These are phyloP conservation scores for Daldinia concentrica DNA, from an alignment of 495 filamentous ascomycete genomes.

Conservation along the genomic window DNA sequence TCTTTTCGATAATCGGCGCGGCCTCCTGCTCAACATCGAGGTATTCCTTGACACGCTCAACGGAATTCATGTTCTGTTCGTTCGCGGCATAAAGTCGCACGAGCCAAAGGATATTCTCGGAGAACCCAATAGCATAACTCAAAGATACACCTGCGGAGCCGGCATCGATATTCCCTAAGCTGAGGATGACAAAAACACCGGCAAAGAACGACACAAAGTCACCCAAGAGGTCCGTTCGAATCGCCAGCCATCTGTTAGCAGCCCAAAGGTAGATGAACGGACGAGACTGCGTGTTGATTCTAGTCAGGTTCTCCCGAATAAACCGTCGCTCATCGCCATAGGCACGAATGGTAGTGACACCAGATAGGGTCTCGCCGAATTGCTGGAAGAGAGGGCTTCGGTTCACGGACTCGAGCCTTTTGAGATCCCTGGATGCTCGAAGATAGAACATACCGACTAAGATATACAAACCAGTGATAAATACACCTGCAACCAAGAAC, in stretches of 20 bases:
- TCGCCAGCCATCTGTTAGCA: constrained; percentile 95
- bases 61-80: constrained; percentile 99
- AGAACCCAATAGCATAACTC: constrained; percentile 98
- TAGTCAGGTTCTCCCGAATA: constrained; percentile 87
- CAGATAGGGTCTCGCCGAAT: constrained; percentile 94
- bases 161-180: constrained; percentile 85
- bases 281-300: constrained; percentile 89
- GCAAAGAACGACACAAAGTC: constrained; percentile 95
- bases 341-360: constrained; percentile 96
- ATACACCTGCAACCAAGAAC: constrained; percentile 86
- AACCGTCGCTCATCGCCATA: constrained; percentile 96
- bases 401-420: constrained; percentile 93
- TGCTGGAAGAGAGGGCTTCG: constrained; percentile 97
- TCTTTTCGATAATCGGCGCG: constrained; percentile 76
- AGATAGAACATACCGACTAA: constrained; percentile 89
- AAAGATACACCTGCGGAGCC: constrained; percentile 94
- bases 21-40: constrained; percentile 97
- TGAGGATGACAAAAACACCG: constrained; percentile 87
- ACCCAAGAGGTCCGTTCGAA: constrained; percentile 89
- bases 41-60: constrained; percentile 98
- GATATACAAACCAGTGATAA: constrained; percentile 85
- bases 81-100: constrained; percentile 94
- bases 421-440: constrained; percentile 89
- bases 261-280: constrained; percentile 98
- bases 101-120: constrained; percentile 96